phyloP scores from a whole-genome alignment of 2,329 filamentous ascomycete genomes.

The Arthrobotrys entomopaga region DNA sequence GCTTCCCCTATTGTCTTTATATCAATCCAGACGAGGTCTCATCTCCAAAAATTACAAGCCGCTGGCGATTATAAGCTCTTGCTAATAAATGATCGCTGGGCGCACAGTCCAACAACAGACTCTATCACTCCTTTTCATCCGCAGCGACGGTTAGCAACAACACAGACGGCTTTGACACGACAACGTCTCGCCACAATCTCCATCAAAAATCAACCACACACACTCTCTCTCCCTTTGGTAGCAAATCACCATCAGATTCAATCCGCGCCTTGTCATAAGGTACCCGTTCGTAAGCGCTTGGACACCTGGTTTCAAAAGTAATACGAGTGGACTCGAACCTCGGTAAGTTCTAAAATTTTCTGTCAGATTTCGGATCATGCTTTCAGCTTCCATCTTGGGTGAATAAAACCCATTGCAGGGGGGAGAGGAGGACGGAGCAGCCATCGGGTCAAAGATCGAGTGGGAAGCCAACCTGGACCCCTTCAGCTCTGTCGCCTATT shows the following conservation, averaged over 20 bases:
- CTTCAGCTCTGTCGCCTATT: constrained; percentile 52
- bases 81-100: too few species aligned
- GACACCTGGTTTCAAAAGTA: constrained; percentile 24
- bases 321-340: constrained; percentile 25
- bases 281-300: constrained; percentile 24
- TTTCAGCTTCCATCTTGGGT: constrained; percentile 48
- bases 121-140: too few species aligned
- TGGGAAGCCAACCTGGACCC: constrained; percentile 31
- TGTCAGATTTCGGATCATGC: constrained; percentile 29
- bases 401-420: constrained; percentile 53
- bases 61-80: too few species aligned
- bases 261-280: not conserved
- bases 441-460: constrained; percentile 43
- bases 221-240: not conserved
- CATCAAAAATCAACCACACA: too few species aligned
- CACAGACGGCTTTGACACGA: not conserved
- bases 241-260: not conserved
- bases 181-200: too few species aligned
- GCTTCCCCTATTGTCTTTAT: too few species aligned
- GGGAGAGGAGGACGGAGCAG: constrained; percentile 11
- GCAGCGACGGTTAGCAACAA: not conserved
- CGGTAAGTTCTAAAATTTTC: constrained; percentile 45
- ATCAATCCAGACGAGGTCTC: too few species aligned
- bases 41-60: too few species aligned
- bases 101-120: too few species aligned